Evolutionary conservation across 78 protist species (phyloP).

Genomic region (Anaeramoeba ignava): DNA sequence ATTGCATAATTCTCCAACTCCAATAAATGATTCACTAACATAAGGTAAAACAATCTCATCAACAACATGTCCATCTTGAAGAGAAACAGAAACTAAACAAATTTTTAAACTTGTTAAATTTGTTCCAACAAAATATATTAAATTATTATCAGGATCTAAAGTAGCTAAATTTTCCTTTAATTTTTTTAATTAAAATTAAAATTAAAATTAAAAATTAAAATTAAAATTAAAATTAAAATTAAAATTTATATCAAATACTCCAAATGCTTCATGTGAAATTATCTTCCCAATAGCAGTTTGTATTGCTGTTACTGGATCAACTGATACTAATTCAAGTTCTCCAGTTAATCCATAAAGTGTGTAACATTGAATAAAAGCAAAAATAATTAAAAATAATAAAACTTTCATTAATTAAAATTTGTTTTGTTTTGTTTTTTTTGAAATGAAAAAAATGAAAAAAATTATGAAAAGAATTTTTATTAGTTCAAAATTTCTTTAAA

Average conservation of each 20-base stretch:
- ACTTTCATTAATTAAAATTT: no score
- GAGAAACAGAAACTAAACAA: background rate
- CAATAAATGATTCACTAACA: background rate
- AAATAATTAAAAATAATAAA: no score
- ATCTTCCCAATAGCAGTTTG: background rate
- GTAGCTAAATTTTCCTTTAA: background rate
- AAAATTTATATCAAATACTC: no score
- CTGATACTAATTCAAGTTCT: background rate
- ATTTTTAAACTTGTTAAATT: background rate
- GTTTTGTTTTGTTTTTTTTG: no score
- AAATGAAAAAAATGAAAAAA: no score
- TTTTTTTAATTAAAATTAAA: no score
- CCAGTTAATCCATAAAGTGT: background rate
- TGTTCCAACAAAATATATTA: background rate
- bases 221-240: no score
- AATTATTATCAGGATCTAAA: background rate
- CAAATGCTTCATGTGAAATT: background rate
- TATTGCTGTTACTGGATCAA: background rate
- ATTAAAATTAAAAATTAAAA: no score
- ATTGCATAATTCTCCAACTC: background rate
- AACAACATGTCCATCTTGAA: background rate
- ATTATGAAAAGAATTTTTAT: no score
- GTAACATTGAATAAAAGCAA: no score
- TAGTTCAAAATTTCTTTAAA: no score
- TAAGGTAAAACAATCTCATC: background rate